Evolutionary conservation across 2,329 filamentous ascomycete genomes (phyloP).

Genomic region (Diplocarpon rosae): DNA sequence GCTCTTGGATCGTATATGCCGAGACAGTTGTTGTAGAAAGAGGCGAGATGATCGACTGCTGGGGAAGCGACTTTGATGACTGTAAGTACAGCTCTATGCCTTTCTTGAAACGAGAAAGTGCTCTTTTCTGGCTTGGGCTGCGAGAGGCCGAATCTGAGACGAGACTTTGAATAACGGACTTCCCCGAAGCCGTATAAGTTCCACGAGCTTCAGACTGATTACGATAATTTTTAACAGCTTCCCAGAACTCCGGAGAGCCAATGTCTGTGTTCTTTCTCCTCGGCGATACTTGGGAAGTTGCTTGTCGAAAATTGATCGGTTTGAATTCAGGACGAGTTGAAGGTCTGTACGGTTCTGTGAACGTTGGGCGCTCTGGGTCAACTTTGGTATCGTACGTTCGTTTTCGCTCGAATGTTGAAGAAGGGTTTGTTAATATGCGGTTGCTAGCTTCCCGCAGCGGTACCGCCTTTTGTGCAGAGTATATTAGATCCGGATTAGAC

Average conservation of each 20-base stretch:
- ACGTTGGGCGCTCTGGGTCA: constrained; percentile 7
- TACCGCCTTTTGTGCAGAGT: constrained; percentile 4
- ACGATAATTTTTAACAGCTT: constrained; percentile 4
- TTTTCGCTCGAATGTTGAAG: neutral
- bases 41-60: constrained; percentile 25
- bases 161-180: constrained; percentile 14
- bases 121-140: constrained; percentile 34
- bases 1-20: constrained; percentile 39
- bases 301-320: neutral
- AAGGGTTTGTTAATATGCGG: neutral
- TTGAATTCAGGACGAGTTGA: neutral
- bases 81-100: constrained; percentile 34
- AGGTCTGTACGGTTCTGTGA: constrained; percentile 1
- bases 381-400: constrained; percentile 17
- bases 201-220: constrained; percentile 2
- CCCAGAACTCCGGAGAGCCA: constrained; percentile 4
- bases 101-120: constrained; percentile 32
- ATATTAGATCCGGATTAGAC: constrained; percentile 2
- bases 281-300: neutral
- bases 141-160: constrained; percentile 27
- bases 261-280: neutral
- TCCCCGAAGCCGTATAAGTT: constrained; percentile 7
- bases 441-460: constrained; percentile 13
- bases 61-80: constrained; percentile 30
- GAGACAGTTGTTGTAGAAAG: constrained; percentile 27